Percentiles rank a stretch among this genome's conserved stretches.
phyloP scores from a whole-genome alignment of 352 stramenopile genomes.

The Phytophthora tubulina region DNA sequence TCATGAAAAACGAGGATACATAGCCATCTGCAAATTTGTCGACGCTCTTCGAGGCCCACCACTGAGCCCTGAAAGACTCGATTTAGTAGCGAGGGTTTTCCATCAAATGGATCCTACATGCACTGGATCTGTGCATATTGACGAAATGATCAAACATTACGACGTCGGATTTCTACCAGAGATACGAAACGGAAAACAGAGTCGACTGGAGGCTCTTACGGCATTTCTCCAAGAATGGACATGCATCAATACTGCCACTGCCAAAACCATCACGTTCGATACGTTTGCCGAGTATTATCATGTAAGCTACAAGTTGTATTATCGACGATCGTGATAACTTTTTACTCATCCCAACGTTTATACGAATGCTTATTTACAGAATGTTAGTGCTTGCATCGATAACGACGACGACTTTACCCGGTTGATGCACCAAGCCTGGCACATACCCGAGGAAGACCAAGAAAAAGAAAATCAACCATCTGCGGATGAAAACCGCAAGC shows the following conservation, averaged over 20 bases:
- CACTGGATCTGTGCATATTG: slow-evolving; percentile 52
- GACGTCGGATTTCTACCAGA: slow-evolving; percentile 76
- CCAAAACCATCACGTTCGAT: slow-evolving; percentile 57
- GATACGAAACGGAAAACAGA: slow-evolving; percentile 74
- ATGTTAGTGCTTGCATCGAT: slow-evolving; percentile 80
- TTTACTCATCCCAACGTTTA: slow-evolving; percentile 14
- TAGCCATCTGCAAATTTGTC: slow-evolving; percentile 70
- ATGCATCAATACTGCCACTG: slow-evolving; percentile 33
- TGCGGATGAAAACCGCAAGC: neutral
- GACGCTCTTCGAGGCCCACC: slow-evolving; percentile 46
- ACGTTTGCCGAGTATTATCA: slow-evolving; percentile 88
- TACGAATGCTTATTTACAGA: slow-evolving; percentile 35
- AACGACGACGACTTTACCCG: slow-evolving; percentile 87
- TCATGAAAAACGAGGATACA: slow-evolving; percentile 53
- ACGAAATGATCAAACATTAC: slow-evolving; percentile 76
- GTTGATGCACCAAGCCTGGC: slow-evolving; percentile 82
- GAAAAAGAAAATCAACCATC: slow-evolving; percentile 8
- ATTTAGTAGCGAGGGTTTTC: slow-evolving; percentile 68
- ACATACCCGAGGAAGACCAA: slow-evolving; percentile 42
- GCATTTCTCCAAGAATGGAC: slow-evolving; percentile 86
- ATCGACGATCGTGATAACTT: slow-evolving; percentile 6
- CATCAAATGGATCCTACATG: slow-evolving; percentile 56
- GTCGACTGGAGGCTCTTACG: slow-evolving; percentile 55
- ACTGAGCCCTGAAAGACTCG: slow-evolving; percentile 40
- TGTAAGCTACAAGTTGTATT: slow-evolving; percentile 37